Conservation (phyloP, 2,329 filamentous ascomycete species). For the Passalora sequoiae region DNA sequence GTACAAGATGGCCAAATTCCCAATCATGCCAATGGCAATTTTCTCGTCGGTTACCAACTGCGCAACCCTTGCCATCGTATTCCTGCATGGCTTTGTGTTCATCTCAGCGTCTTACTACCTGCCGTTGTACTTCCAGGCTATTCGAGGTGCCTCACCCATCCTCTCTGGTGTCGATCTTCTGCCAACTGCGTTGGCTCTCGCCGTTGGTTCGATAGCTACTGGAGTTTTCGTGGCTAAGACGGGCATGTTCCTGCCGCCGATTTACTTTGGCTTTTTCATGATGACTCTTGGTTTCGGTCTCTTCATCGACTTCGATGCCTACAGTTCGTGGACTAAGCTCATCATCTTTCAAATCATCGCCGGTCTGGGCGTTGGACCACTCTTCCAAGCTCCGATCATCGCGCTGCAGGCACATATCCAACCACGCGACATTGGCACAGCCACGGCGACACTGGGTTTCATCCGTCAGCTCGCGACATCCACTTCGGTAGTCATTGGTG, state of each 20-base stretch:
- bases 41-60: constrained; percentile 64
- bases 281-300: constrained; percentile 38
- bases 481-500: constrained; percentile 65
- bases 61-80: constrained; percentile 60
- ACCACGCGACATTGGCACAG: constrained; percentile 61
- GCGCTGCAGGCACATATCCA: constrained; percentile 61
- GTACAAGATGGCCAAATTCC: constrained; percentile 66
- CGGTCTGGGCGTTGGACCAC: constrained; percentile 60
- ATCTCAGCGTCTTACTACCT: constrained; percentile 73
- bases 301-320: constrained; percentile 35
- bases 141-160: constrained; percentile 63
- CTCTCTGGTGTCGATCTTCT: constrained; percentile 61
- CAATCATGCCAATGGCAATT: constrained; percentile 68
- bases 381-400: constrained; percentile 65
- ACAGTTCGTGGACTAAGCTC: constrained; percentile 36
- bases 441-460: constrained; percentile 63
- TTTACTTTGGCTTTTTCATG: constrained; percentile 39
- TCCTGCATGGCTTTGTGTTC: constrained; percentile 71
- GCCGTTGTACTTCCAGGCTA: constrained; percentile 78
- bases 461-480: constrained; percentile 64
- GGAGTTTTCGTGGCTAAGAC: constrained; percentile 43
- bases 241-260: constrained; percentile 49
- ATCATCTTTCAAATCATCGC: constrained; percentile 56
- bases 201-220: constrained; percentile 31
- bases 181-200: constrained; percentile 33